Percentiles rank a stretch among this genome's conserved stretches.
These are phyloP conservation scores for Leptodermis oblonga DNA, from an alignment of 257 asterid species.

Conservation along the genomic window DNA sequence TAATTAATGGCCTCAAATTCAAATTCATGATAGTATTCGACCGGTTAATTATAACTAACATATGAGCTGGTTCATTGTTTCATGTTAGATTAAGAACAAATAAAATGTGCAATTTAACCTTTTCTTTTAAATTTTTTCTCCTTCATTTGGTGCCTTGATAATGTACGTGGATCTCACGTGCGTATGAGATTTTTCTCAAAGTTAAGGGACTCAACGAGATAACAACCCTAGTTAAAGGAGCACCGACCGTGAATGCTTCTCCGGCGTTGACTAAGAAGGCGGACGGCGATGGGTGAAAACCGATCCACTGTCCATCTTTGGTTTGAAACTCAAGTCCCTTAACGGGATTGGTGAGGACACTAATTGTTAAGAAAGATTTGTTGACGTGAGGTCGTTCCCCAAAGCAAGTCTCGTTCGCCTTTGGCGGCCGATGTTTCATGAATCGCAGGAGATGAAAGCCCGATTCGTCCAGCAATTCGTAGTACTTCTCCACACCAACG, in stretches of 20 bases:
- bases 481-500: conserved; percentile 49
- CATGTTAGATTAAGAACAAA: too few relatives aligned
- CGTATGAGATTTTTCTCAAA: too few relatives aligned
- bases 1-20: too few relatives aligned
- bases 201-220: too few relatives aligned
- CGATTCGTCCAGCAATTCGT: conserved; percentile 30
- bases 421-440: conserved; percentile 50
- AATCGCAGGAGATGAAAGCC: conserved; percentile 47
- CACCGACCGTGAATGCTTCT: conserved; percentile 43
- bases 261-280: conserved; percentile 64
- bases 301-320: conserved; percentile 55
- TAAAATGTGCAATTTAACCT: too few relatives aligned
- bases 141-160: too few relatives aligned
- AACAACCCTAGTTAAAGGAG: too few relatives aligned
- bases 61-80: too few relatives aligned
- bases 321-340: conserved; percentile 60
- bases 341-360: conserved; percentile 46
- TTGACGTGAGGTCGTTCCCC: conserved; percentile 64
- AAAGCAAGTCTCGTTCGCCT: conserved; percentile 29
- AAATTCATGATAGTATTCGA: too few relatives aligned
- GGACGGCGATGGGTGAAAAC: conserved; percentile 43
- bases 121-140: too few relatives aligned
- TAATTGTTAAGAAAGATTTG: conserved; percentile 61
- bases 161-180: too few relatives aligned
- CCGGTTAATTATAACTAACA: too few relatives aligned